phyloP scores from a whole-genome alignment of 768 basidiomycete genomes.

The Termitomyces sp. region DNA sequence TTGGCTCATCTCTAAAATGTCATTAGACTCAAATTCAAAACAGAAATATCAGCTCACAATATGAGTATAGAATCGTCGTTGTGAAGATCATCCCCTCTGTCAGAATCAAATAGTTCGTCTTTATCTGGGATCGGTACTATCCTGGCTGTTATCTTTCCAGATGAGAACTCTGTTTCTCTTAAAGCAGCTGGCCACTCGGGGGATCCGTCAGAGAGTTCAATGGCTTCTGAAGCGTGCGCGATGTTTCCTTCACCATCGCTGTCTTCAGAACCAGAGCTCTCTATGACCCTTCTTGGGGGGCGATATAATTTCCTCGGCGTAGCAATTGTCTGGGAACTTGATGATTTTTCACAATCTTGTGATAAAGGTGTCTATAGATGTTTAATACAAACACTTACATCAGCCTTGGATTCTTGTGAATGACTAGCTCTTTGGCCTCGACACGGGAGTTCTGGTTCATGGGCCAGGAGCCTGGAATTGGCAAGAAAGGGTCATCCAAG shows the following conservation, averaged over 20 bases:
- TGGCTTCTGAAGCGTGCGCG: slow-evolving; percentile 15
- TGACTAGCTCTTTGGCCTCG: background rate
- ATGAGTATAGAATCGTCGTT: slow-evolving; percentile 34
- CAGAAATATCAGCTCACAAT: slow-evolving; percentile 25
- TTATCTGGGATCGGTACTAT: background rate
- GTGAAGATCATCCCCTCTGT: slow-evolving; percentile 25
- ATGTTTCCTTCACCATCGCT: slow-evolving; percentile 20
- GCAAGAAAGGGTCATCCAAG: background rate
- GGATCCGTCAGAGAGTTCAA: slow-evolving; percentile 27
- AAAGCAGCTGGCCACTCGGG: slow-evolving; percentile 6
- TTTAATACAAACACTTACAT: background rate
- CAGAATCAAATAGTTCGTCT: slow-evolving; percentile 16
- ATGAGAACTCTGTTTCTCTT: slow-evolving; percentile 1
- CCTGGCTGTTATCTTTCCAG: slow-evolving; percentile 3
- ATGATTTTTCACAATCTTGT: background rate
- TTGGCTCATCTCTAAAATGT: slow-evolving; percentile 44
- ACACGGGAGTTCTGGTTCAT: background rate
- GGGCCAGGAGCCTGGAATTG: background rate
- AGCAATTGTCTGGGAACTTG: background rate
- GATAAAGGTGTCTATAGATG: background rate
- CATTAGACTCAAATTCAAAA: background rate
- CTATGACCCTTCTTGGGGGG: slow-evolving; percentile 26
- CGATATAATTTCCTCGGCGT: slow-evolving; percentile 11
- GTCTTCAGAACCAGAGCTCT: slow-evolving; percentile 30
- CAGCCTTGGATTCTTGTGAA: background rate